A percentile compares a stretch with the other conserved stretches of the same genome.
Conservation (phyloP, 1,139 yeast genomes). For the Candida frijolesensis region DNA sequence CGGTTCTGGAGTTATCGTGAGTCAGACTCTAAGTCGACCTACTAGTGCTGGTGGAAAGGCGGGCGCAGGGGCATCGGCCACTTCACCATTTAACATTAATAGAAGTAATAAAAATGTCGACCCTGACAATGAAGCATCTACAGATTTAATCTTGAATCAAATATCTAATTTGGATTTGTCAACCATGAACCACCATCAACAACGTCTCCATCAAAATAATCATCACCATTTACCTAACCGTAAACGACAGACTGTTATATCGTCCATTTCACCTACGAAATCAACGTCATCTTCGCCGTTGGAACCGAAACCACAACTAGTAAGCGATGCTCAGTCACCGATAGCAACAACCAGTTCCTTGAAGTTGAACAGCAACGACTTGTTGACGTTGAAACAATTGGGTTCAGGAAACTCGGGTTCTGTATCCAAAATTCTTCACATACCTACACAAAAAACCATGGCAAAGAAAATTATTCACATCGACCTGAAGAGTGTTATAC, state of each 20-base stretch:
- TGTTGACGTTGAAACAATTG: conserved; percentile 71
- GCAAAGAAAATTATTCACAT: conserved; percentile 88
- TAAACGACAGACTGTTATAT: conserved; percentile 47
- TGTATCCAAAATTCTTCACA: conserved; percentile 84
- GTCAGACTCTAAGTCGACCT: conserved; percentile 14
- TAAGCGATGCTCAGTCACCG: conserved; percentile 27
- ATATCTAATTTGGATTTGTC: conserved; percentile 31
- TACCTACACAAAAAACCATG: conserved; percentile 86
- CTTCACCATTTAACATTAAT: conserved; percentile 17
- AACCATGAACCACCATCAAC: conserved; percentile 10
- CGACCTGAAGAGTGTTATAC: conserved; percentile 79
- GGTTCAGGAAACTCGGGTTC: conserved; percentile 97
- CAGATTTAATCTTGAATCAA: conserved; percentile 30
- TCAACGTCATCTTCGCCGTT: conserved; percentile 28
- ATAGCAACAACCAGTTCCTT: conserved; percentile 41
- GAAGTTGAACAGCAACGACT: conserved; percentile 64
- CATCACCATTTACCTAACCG: conserved; percentile 15
- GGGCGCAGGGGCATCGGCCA: neutral
- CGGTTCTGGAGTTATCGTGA: conserved; percentile 11
- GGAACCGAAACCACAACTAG: conserved; percentile 12
- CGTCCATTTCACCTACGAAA: conserved; percentile 48
- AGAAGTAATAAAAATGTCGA: conserved; percentile 30
- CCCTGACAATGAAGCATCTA: conserved; percentile 29
- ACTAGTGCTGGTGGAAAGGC: conserved; percentile 9
- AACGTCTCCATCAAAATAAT: conserved; percentile 7